Evolutionary conservation across 2,329 filamentous ascomycete species (phyloP).

Genomic region (Botryotinia calthae): DNA sequence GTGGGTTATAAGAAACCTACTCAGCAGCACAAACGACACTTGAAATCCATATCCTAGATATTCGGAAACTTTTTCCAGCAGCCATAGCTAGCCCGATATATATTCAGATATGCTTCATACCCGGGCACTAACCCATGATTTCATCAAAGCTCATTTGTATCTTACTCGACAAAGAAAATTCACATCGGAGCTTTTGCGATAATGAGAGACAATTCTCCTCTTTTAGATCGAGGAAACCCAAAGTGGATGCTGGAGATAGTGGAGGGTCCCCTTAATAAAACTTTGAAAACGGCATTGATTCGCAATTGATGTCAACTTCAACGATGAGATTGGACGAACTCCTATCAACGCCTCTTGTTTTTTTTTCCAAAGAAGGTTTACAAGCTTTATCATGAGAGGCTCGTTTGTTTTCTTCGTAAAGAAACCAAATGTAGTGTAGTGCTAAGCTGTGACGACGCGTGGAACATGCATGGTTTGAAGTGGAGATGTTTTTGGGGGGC

Average conservation of each 20-base stretch:
- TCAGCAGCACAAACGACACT: background rate
- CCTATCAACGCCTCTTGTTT: background rate
- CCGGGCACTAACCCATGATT: background rate
- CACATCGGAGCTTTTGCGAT: background rate
- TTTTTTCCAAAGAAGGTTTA: background rate
- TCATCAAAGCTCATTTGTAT: too few relatives aligned
- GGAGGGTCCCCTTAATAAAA: background rate
- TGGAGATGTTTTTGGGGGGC: background rate
- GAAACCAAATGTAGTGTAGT: background rate
- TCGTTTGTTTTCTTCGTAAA: background rate
- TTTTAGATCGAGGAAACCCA: background rate
- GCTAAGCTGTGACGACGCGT: background rate
- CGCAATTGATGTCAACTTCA: background rate
- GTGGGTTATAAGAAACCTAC: background rate
- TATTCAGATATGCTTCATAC: background rate
- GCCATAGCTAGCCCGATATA: background rate
- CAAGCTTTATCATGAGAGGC: background rate
- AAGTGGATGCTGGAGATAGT: background rate
- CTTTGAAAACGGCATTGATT: background rate
- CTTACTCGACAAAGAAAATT: background rate
- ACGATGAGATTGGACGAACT: background rate
- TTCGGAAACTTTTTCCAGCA: background rate
- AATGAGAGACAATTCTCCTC: background rate
- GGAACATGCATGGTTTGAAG: slow-evolving; percentile 1
- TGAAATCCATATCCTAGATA: background rate